Evolutionary conservation across 202 grass and related monocot genomes (phyloP), one percentile per base, ranked within the genome.

Genomic region (Schoenoplectus triqueter): DNA sequence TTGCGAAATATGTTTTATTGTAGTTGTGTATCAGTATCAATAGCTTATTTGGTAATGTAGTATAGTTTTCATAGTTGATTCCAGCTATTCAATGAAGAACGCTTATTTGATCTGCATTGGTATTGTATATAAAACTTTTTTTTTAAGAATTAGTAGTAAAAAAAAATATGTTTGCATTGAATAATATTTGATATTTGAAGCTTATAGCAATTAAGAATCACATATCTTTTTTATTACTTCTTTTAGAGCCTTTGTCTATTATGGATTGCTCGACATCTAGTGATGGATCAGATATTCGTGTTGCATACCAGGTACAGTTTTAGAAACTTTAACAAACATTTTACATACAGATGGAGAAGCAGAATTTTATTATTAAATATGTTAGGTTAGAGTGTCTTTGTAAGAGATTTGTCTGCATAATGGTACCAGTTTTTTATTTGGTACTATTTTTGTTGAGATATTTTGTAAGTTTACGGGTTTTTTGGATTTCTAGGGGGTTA

Each of bases 221-320:
- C 6, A 71, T 22, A 49, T 70, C 20, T 18, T 45, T 65, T 73
- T 13, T 31, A 69, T 3, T 70, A 40, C 10, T 19, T 45, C 69
- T 64, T 31, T 66, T 44, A 90, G 88, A 87, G 39, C 84, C 88
- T 67, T 87, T 90, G 54, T 80, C 88, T 64, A 66, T 57, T 64
- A 74, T 83, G 78, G 85, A 90, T 79, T 83, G 82, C 52, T 87
- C 75, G 40, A 71, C 64, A 18, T 85, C 88, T 42, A 47, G 47
- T 73, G 14, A 81, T 76, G 88, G 74, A 84, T 87, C 85, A 50
- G 82, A 85, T 73, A 78, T 90, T 39, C 85, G 85, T 66, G 85
- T 87, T 47, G 88, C 88, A 76, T 90, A 85, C 79, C 88, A 90
- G 81, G 88, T 90, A 81, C 68, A 8, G 4, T 18, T 59, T 63